Conservation (phyloP, 2,329 filamentous ascomycete species). For the Onygenales sp. region DNA sequence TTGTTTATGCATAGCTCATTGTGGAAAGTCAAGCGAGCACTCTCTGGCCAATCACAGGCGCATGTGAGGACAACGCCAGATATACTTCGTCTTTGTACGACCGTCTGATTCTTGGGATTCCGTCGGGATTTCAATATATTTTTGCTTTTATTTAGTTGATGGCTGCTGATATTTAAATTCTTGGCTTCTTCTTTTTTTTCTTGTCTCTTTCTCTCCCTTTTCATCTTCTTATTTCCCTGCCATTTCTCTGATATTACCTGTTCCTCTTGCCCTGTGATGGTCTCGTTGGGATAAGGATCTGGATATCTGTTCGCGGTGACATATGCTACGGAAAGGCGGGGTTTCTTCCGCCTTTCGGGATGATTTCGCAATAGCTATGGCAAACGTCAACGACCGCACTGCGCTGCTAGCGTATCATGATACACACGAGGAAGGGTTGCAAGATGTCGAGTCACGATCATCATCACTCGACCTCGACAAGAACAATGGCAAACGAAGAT, state of each 20-base stretch:
- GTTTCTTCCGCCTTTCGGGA: neutral
- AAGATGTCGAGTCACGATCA: slow-evolving; percentile 7
- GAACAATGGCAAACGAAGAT: neutral
- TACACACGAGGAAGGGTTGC: neutral
- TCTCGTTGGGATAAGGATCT: too few species aligned
- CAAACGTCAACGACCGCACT: neutral
- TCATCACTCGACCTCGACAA: slow-evolving; percentile 14
- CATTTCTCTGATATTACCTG: neutral
- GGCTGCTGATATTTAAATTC: too few species aligned
- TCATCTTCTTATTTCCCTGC: too few species aligned
- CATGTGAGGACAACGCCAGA: neutral
- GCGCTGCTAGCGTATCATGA: neutral
- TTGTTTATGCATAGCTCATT: neutral
- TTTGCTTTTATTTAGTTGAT: too few species aligned
- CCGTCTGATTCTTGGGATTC: too few species aligned
- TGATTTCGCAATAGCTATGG: neutral
- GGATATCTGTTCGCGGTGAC: neutral
- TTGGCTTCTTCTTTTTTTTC: too few species aligned
- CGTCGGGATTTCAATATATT: too few species aligned
- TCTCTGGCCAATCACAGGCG: neutral
- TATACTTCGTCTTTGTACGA: too few species aligned
- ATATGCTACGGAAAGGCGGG: neutral
- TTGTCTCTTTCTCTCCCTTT: too few species aligned
- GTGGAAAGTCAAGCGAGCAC: neutral
- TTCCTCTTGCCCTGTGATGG: neutral